Conservation (phyloP, 2,329 filamentous ascomycete species). For the Fusarium nanum region DNA sequence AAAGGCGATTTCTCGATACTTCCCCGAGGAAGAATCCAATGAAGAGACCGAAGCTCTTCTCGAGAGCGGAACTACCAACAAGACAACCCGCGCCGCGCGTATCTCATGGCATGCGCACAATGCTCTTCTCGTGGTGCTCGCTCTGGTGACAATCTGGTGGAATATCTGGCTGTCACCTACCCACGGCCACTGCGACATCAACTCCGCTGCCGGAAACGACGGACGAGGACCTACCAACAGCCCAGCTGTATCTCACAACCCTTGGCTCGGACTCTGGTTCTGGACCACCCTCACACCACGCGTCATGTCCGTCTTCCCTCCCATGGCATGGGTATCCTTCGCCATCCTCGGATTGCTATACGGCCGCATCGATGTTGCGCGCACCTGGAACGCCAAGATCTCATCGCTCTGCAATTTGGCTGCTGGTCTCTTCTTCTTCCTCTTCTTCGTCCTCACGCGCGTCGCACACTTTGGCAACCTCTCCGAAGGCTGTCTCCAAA, state of each 20-base stretch:
- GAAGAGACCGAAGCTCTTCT: conserved; percentile 50
- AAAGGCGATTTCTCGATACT: conserved; percentile 32
- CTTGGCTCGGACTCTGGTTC: conserved; percentile 56
- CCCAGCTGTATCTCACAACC: conserved; percentile 34
- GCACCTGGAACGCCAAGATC: conserved; percentile 47
- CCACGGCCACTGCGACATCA: conserved; percentile 51
- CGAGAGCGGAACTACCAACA: background rate
- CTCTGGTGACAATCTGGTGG: conserved; percentile 57
- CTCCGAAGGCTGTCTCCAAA: conserved; percentile 57
- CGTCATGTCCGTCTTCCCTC: conserved; percentile 57
- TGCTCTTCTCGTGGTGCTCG: conserved; percentile 49
- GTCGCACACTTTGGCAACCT: conserved; percentile 58
- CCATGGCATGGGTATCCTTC: conserved; percentile 61
- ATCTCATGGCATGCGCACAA: conserved; percentile 59
- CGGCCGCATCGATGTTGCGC: conserved; percentile 53
- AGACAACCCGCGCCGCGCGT: background rate
- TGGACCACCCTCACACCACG: conserved; percentile 46
- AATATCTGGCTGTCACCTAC: conserved; percentile 59
- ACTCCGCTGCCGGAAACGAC: background rate
- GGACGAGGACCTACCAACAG: background rate
- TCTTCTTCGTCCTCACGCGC: conserved; percentile 57
- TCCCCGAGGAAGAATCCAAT: conserved; percentile 36
- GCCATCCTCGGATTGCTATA: conserved; percentile 59
- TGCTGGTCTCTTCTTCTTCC: conserved; percentile 48
- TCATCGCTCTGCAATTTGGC: conserved; percentile 47